Evolutionary conservation across 1,284 basidiomycete species (phyloP).

Genomic region (Agroathelia rolfsii): DNA sequence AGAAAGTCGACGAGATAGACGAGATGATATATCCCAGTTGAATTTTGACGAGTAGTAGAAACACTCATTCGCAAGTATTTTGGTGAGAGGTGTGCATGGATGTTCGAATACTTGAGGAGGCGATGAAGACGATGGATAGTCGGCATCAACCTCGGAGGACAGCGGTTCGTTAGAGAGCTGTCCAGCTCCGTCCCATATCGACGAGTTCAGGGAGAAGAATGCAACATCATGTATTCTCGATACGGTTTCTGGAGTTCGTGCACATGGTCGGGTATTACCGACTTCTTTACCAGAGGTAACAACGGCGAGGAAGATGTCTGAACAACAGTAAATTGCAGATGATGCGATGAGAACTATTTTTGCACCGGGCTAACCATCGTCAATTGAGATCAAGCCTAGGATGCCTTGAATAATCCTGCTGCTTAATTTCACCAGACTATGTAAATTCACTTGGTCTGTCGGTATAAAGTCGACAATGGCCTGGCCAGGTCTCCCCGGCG

Average conservation of each 20-base stretch:
- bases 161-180: constrained; percentile 42
- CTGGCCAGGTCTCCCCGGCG: constrained; percentile 44
- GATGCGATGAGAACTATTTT: background rate
- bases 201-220: constrained; percentile 66
- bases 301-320: constrained; percentile 75
- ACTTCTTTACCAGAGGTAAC: constrained; percentile 69
- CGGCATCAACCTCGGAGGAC: constrained; percentile 26
- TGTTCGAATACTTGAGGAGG: constrained; percentile 64
- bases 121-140: constrained; percentile 32
- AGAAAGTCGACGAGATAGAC: constrained; percentile 59
- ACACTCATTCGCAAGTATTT: constrained; percentile 84
- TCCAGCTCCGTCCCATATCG: constrained; percentile 69
- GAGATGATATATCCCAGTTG: constrained; percentile 83
- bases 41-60: constrained; percentile 88
- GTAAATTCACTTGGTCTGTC: constrained; percentile 60
- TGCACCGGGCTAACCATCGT: constrained; percentile 48
- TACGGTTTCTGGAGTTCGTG: constrained; percentile 46
- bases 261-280: constrained; percentile 66
- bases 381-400: constrained; percentile 65
- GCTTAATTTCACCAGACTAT: constrained; percentile 50
- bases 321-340: constrained; percentile 3
- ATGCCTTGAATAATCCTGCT: constrained; percentile 70
- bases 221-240: constrained; percentile 70
- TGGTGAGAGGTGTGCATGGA: constrained; percentile 83
- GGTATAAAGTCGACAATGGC: constrained; percentile 79